A percentile compares a stretch with the other conserved stretches of the same genome.
Evolutionary conservation across 108 stramenopile species (phyloP).

Genomic region (Skeletonema costatum): DNA sequence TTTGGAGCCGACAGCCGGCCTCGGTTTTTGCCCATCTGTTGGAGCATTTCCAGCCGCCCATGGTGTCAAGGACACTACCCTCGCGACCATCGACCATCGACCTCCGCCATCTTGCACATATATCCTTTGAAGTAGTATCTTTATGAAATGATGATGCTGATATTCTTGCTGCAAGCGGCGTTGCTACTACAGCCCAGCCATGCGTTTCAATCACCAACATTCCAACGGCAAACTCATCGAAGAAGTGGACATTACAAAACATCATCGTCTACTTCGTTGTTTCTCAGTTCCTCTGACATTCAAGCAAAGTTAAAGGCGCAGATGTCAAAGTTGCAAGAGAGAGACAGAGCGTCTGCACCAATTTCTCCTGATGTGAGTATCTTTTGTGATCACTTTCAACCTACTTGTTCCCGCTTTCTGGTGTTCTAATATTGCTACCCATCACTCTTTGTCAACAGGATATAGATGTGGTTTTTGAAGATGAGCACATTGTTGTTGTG

Average conservation of each 20-base stretch:
- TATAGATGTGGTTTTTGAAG: slow-evolving; percentile 51
- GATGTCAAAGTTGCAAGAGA: slow-evolving; percentile 43
- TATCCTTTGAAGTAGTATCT: not conserved
- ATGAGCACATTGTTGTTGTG: slow-evolving; percentile 71
- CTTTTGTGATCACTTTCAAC: not conserved
- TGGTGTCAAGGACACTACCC: too few relatives aligned
- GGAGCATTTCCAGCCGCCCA: too few relatives aligned
- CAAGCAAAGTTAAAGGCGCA: slow-evolving; percentile 35
- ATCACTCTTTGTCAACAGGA: not conserved
- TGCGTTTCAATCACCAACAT: not conserved
- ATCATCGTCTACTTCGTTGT: slow-evolving; percentile 5
- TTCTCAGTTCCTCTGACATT: slow-evolving; percentile 28
- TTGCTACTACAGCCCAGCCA: not conserved
- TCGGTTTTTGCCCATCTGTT: too few relatives aligned
- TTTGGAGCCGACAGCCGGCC: too few relatives aligned
- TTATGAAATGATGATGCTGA: not conserved
- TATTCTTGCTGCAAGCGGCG: not conserved
- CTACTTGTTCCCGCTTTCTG: not conserved
- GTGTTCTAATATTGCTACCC: not conserved
- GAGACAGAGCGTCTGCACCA: slow-evolving; percentile 25
- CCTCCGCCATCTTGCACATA: not conserved
- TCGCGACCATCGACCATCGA: too few relatives aligned
- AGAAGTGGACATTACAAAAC: not conserved
- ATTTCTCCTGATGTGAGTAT: slow-evolving; percentile 36
- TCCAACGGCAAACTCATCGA: not conserved